phyloP scores from a whole-genome alignment of 2,329 filamentous ascomycete species.

The Lecanoromycetidae sp. region DNA sequence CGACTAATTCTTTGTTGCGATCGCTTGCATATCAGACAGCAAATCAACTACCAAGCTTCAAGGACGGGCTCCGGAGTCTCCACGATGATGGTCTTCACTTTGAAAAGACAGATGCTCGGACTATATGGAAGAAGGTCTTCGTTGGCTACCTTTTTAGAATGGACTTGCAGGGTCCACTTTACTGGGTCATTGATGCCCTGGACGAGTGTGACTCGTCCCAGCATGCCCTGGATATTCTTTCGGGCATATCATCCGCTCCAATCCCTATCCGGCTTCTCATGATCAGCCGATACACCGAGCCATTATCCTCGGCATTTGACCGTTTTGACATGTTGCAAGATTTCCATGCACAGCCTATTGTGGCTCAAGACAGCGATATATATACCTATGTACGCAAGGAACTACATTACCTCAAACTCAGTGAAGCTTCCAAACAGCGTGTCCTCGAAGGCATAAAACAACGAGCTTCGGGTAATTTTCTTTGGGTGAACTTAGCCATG shows the following conservation, averaged over 20 bases:
- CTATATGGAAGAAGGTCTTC: slow-evolving; percentile 18
- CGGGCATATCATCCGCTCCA: neutral
- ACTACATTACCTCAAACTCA: neutral
- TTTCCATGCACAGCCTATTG: neutral
- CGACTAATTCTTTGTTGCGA: slow-evolving; percentile 13
- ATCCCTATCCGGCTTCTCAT: neutral
- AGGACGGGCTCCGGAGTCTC: neutral
- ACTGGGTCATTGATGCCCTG: slow-evolving; percentile 21
- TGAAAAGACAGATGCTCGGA: slow-evolving; percentile 6
- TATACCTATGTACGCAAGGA: neutral
- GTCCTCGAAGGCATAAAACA: slow-evolving; percentile 21
- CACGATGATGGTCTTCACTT: neutral
- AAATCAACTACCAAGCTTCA: neutral
- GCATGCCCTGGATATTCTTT: neutral
- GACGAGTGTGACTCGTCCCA: slow-evolving; percentile 19
- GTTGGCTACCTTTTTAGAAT: slow-evolving; percentile 11
- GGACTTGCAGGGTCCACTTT: slow-evolving; percentile 9
- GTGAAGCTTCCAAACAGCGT: slow-evolving; percentile 15
- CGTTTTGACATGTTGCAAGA: neutral
- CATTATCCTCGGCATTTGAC: neutral
- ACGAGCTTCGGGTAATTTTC: slow-evolving; percentile 25
- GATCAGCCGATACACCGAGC: neutral
- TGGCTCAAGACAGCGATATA: neutral
- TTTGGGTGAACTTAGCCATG: slow-evolving; percentile 18
- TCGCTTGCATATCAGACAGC: slow-evolving; percentile 18